Percentiles rank a stretch among this genome's conserved stretches.
These are phyloP conservation scores for Panicum hallii DNA, from an alignment of 202 grass and related monocot species.

Conservation along the genomic window DNA sequence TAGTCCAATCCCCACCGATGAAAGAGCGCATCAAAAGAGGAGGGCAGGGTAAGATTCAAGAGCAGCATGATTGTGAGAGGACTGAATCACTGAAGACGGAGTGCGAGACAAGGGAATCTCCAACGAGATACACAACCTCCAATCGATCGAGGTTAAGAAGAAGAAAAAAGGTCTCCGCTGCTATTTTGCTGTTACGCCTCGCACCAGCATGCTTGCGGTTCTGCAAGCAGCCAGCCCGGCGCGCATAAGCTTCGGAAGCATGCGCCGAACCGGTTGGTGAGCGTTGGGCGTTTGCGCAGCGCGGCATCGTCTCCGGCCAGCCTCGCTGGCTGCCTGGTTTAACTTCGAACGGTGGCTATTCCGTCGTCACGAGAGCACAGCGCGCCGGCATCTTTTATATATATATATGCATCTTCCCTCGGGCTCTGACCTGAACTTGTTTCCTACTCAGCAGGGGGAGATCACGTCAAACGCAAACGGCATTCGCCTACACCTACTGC, in stretches of 20 bases:
- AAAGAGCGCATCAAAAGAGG: not conserved
- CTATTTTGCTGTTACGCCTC: not conserved
- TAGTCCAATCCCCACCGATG: slow-evolving; percentile 1
- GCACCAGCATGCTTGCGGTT: not conserved
- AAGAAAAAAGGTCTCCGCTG: not conserved
- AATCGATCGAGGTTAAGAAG: not conserved
- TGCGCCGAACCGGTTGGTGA: not conserved
- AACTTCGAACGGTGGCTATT: not conserved
- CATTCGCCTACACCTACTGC: not conserved
- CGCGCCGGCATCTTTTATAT: not conserved
- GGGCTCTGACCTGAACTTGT: slow-evolving; percentile 6
- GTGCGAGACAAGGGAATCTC: slow-evolving; percentile 19
- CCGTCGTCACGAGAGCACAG: slow-evolving; percentile 31
- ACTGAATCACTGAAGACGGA: not conserved
- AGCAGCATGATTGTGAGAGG: not conserved
- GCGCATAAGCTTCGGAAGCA: not conserved
- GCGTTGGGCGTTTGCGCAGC: not conserved
- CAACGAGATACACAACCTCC: not conserved
- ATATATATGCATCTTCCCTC: not conserved
- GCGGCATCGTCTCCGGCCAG: not conserved
- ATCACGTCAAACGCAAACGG: slow-evolving; percentile 24
- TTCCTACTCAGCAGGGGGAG: not conserved
- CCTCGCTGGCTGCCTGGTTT: not conserved
- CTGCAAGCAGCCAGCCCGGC: not conserved
- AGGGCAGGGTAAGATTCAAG: not conserved